Evolutionary conservation across 345 rosid species (phyloP).

Genomic region (Syzygium aromaticum): DNA sequence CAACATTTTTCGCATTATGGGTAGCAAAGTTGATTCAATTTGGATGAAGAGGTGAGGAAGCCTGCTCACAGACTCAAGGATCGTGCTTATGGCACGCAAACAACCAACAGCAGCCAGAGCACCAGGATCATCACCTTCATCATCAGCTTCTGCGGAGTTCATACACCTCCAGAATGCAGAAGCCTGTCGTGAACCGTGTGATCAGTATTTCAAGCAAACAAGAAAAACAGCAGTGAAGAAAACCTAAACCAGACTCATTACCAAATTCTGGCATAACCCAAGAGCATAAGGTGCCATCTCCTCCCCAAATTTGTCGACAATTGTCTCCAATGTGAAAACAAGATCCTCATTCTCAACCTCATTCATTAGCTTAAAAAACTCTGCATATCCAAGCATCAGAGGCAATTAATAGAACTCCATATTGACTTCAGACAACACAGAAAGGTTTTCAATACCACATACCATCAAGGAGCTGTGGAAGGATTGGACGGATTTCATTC

Average conservation of each 20-base stretch:
- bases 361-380: constrained; percentile 95
- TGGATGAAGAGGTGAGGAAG: constrained; percentile 85
- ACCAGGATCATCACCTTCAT: constrained; percentile 81
- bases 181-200: constrained; percentile 36
- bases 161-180: constrained; percentile 96
- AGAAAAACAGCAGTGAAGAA: background rate
- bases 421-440: background rate
- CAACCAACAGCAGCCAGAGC: constrained; percentile 97
- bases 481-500: constrained; percentile 91
- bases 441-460: constrained; percentile 7
- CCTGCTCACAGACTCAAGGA: constrained; percentile 89
- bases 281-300: constrained; percentile 96
- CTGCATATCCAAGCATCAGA: constrained; percentile 29
- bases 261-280: constrained; percentile 93
- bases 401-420: background rate
- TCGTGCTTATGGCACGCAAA: constrained; percentile 93
- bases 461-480: constrained; percentile 97
- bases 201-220: background rate
- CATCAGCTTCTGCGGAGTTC: constrained; percentile 81
- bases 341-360: constrained; percentile 98
- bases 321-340: constrained; percentile 84
- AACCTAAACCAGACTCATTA: constrained; percentile 13
- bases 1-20: constrained; percentile 89
- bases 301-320: constrained; percentile 94
- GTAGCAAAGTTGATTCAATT: constrained; percentile 84